Evolutionary conservation across 2,329 filamentous ascomycete species (phyloP).

Genomic region (Seiridium cupressi): DNA sequence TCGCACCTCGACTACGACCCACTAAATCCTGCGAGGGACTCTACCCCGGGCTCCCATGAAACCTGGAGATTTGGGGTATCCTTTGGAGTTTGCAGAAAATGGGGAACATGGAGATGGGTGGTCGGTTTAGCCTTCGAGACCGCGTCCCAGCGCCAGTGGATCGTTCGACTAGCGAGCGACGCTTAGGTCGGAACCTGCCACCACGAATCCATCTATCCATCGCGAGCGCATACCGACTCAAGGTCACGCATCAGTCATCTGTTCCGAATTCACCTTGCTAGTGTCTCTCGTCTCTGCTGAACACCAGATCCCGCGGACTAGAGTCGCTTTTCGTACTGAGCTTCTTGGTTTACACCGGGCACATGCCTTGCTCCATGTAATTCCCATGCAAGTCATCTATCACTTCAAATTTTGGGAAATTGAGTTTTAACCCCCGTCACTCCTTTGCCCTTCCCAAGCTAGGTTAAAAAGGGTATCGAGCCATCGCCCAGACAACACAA

Average conservation of each 20-base stretch:
- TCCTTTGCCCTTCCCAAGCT: background rate
- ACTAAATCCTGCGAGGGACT: constrained; percentile 4
- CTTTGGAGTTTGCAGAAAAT: background rate
- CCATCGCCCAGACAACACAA: background rate
- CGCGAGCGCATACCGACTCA: background rate
- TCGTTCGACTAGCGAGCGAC: too few relatives aligned
- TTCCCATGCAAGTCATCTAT: constrained; percentile 4
- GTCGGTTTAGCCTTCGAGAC: background rate
- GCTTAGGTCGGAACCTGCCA: background rate
- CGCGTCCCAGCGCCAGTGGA: too few relatives aligned
- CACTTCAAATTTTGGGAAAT: background rate
- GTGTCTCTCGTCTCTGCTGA: background rate
- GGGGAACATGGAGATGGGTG: background rate
- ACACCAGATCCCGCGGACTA: background rate
- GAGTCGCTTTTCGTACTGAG: background rate
- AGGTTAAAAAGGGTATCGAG: background rate
- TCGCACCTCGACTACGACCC: background rate
- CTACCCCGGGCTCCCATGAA: constrained; percentile 3
- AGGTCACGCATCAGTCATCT: background rate
- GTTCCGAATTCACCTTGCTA: background rate
- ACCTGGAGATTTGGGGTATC: constrained; percentile 7
- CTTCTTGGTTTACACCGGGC: background rate
- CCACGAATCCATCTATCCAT: background rate
- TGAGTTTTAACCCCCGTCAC: background rate
- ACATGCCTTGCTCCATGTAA: too few relatives aligned